A percentile compares a stretch with the other conserved stretches of the same genome.
These are phyloP conservation scores for Perkinsus marinus DNA, from an alignment of 169 alveolate genomes.

Conservation along the genomic window DNA sequence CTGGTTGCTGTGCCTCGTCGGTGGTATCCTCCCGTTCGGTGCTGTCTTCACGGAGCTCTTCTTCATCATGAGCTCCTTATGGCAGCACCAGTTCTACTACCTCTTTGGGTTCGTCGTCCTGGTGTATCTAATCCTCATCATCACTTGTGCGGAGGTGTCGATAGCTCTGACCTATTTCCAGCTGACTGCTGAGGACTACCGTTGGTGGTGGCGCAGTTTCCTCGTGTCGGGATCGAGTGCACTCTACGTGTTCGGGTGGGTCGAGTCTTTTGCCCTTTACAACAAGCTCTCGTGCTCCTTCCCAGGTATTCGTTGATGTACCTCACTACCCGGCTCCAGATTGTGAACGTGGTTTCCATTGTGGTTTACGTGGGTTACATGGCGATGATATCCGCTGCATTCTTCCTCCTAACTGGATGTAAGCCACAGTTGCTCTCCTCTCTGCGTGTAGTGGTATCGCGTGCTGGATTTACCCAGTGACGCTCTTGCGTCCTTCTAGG, in stretches of 20 bases:
- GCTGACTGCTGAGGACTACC: slow-evolving; percentile 37
- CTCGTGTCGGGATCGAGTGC: slow-evolving; percentile 41
- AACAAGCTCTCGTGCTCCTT: not conserved
- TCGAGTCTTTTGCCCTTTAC: not conserved
- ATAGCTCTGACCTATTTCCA: slow-evolving; percentile 37
- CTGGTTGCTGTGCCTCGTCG: slow-evolving; percentile 37
- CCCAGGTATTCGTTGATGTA: slow-evolving; percentile 23
- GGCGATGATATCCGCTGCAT: slow-evolving; percentile 29
- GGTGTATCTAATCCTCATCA: slow-evolving; percentile 27
- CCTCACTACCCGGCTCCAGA: slow-evolving; percentile 13
- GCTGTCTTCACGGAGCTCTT: slow-evolving; percentile 47
- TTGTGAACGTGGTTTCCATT: slow-evolving; percentile 26
- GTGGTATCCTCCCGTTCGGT: slow-evolving; percentile 55
- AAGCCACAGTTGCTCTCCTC: not conserved
- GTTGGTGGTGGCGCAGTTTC: slow-evolving; percentile 58
- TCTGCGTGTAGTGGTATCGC: too few relatives aligned
- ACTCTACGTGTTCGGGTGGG: slow-evolving; percentile 24
- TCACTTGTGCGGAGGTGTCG: slow-evolving; percentile 43
- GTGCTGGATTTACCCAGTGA: not conserved
- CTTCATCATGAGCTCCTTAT: slow-evolving; percentile 45
- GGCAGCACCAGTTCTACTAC: slow-evolving; percentile 62
- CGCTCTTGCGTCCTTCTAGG: not conserved
- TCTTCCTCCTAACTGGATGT: slow-evolving; percentile 39
- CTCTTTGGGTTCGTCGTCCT: slow-evolving; percentile 49
- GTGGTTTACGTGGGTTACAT: slow-evolving; percentile 44